phyloP scores from a whole-genome alignment of 352 stramenopile genomes.

The Phytophthora pistaciae region DNA sequence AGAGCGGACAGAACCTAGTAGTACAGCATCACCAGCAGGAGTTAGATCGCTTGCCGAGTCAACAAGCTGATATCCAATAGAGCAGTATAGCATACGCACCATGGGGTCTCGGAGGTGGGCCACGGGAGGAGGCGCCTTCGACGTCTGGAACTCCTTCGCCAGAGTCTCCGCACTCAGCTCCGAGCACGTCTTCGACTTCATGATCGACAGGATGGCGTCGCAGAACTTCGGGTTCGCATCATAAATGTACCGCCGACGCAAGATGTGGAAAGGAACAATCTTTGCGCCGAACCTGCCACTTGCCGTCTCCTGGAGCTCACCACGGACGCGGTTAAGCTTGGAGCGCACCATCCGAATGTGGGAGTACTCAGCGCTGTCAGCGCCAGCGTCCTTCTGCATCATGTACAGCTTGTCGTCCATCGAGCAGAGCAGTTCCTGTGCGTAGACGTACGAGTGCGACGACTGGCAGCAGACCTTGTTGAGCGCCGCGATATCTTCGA shows the following conservation, averaged over 20 bases:
- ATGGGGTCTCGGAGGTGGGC: constrained; percentile 78
- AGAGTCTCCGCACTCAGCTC: constrained; percentile 66
- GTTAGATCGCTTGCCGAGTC: too few relatives aligned
- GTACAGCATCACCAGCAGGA: too few relatives aligned
- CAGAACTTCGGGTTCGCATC: constrained; percentile 66
- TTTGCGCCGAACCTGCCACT: constrained; percentile 72
- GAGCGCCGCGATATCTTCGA: constrained; percentile 74
- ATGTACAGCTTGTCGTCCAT: constrained; percentile 77
- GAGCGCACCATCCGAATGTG: constrained; percentile 71
- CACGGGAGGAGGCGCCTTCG: constrained; percentile 61
- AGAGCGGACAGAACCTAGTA: constrained; percentile 80
- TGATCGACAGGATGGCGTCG: constrained; percentile 78
- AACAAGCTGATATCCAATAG: too few relatives aligned
- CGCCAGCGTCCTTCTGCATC: constrained; percentile 50
- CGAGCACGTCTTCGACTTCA: constrained; percentile 81
- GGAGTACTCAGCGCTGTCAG: constrained; percentile 37
- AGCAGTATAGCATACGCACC: neutral
- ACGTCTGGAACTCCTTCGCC: constrained; percentile 70
- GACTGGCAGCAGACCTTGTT: constrained; percentile 90
- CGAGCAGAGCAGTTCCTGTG: constrained; percentile 75
- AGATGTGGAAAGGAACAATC: constrained; percentile 76
- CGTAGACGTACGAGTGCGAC: constrained; percentile 86
- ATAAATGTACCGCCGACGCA: constrained; percentile 73
- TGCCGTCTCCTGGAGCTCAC: constrained; percentile 80
- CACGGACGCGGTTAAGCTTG: constrained; percentile 76